Base-by-base conservation (phyloP, 2,329 filamentous ascomycete species). In the Cladosporium cucumerinum region DNA sequence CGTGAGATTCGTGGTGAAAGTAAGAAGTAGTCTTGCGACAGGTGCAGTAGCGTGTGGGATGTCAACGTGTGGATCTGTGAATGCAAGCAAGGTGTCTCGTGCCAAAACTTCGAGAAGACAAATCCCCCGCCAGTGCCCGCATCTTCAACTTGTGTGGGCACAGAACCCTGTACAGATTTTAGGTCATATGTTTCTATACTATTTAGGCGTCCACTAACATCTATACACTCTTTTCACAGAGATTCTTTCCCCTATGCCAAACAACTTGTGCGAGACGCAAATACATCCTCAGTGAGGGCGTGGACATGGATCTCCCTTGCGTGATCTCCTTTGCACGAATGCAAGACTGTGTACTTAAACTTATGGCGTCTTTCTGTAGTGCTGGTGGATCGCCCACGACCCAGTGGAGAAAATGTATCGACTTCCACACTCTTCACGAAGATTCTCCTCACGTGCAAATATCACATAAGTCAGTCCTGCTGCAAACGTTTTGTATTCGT, bases 71-170 rank as follows among this genome's bases (percentile, higher is more conserved):
- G 60, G 60, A 30, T 21, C 23, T 26, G 36, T 58, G 55, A 39
- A 58, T 48, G 60, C 60, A 62, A 54, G 60, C 49, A 54, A 62
- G 49, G 60, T 62, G 60, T 62, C 59, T 61, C 30, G 46, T 61
- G 46, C 46, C 51, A 54, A 54, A 54, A 54, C 26, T 54, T 54
- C 51, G 48, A 54, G 39, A 60, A 48, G 36, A 46, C 26, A 49
- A 43, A 34, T 25, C 48, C 59, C 59, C 46, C 59, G 59, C 59
- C 51, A 32, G 51, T 30, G 51, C 39, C 39, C 39, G 39, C 39
- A 21, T n/a, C 36, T 48, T 52, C 59, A 36, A 36, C 23, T 36
- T 43, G 36, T 54, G 51, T 54, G 51, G 26, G 21, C 51, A 32
- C 18, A 30, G 51, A 54, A 54, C 51, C 51, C 51, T 54, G 51